phyloP scores from a whole-genome alignment of 139 green algal genomes.

The Nannochloris sp. region DNA sequence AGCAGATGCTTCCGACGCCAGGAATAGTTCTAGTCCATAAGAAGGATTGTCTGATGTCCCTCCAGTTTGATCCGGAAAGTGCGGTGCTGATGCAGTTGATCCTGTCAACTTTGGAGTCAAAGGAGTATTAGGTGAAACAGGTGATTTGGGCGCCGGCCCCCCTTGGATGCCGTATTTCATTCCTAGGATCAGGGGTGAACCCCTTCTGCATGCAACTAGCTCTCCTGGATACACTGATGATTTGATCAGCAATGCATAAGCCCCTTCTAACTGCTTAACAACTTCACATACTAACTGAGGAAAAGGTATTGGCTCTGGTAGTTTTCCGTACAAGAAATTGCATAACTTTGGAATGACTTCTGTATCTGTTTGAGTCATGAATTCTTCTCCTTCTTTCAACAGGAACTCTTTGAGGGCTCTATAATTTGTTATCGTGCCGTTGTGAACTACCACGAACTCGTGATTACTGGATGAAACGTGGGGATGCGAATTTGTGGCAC shows the following conservation, averaged over 20 bases:
- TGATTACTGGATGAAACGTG: conserved; percentile 48
- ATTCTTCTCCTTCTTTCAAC: conserved; percentile 80
- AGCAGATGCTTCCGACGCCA: conserved; percentile 78
- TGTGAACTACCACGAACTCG: conserved; percentile 97
- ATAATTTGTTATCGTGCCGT: conserved; percentile 99
- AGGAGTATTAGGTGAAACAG: conserved; percentile 21
- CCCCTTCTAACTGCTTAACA: conserved; percentile 91
- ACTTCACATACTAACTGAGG: conserved; percentile 91
- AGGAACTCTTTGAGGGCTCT: conserved; percentile 80
- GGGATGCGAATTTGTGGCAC: conserved; percentile 82
- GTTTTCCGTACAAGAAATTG: conserved; percentile 72
- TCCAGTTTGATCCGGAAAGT: neutral
- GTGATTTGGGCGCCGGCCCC: conserved; percentile 6
- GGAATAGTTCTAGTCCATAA: conserved; percentile 67
- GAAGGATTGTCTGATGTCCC: neutral
- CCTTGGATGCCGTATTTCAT: conserved; percentile 54
- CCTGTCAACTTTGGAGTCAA: conserved; percentile 31
- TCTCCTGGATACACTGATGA: conserved; percentile 87
- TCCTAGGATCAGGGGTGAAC: conserved; percentile 86
- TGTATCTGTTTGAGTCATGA: conserved; percentile 95
- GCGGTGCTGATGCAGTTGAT: conserved; percentile 19
- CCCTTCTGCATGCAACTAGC: conserved; percentile 92
- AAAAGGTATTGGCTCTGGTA: conserved; percentile 44
- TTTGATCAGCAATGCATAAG: conserved; percentile 96
- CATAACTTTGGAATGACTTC: conserved; percentile 95